phyloP scores from a whole-genome alignment of 192 early-diverging fungal genomes.

The Rhizophagus sp. region DNA sequence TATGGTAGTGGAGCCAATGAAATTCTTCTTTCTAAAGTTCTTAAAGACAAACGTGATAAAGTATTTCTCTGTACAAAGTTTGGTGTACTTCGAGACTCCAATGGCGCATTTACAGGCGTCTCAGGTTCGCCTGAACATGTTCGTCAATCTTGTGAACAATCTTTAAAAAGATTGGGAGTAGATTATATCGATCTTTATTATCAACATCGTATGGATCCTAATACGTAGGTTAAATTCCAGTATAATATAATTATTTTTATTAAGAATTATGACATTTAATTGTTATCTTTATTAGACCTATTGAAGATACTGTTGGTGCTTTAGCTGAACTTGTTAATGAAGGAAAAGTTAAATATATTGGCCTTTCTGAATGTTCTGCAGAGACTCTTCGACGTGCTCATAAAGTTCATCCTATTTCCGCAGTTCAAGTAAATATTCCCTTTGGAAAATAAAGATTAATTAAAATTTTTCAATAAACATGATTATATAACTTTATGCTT shows the following conservation, averaged over 20 bases:
- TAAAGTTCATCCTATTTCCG: conserved; percentile 68
- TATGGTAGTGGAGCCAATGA: conserved; percentile 63
- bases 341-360: conserved; percentile 43
- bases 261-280: not conserved
- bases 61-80: conserved; percentile 70
- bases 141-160: conserved; percentile 30
- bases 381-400: conserved; percentile 64
- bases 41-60: conserved; percentile 50
- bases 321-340: conserved; percentile 41
- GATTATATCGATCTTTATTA: conserved; percentile 46
- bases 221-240: conserved; percentile 27
- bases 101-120: conserved; percentile 16
- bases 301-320: conserved; percentile 44
- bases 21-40: conserved; percentile 45
- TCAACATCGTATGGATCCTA: conserved; percentile 39
- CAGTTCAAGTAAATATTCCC: conserved; percentile 41
- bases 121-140: conserved; percentile 52
- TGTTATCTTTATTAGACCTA: conserved; percentile 14
- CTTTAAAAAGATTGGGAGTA: conserved; percentile 34
- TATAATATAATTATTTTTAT: not conserved
- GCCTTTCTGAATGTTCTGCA: conserved; percentile 62
- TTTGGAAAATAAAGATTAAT: not conserved
- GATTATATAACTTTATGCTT: not conserved
- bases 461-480: too few species aligned
- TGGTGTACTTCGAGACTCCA: conserved; percentile 36